phyloP scores from a whole-genome alignment of 345 rosid species.

The Citrus australasica region DNA sequence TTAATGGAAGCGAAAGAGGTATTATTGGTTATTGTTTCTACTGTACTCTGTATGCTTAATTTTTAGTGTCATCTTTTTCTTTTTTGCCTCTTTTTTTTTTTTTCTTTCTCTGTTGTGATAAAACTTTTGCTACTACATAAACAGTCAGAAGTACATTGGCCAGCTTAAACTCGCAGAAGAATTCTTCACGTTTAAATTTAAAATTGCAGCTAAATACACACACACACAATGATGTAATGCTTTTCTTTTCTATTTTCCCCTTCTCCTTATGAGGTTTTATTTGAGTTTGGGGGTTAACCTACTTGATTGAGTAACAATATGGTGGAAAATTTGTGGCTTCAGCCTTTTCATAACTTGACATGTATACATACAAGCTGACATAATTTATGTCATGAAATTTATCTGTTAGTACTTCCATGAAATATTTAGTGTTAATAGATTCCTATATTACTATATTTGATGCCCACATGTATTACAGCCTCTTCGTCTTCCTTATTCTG shows the following conservation, averaged over 20 bases:
- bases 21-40: slow-evolving; percentile 14
- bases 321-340: slow-evolving; percentile 1
- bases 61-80: background rate
- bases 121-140: background rate
- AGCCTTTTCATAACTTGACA: background rate
- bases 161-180: background rate
- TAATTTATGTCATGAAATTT: background rate
- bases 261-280: background rate
- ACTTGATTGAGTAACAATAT: background rate
- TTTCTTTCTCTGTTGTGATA: background rate
- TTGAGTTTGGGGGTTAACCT: background rate
- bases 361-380: background rate
- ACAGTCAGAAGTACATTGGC: background rate
- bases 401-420: background rate
- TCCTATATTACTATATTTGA: slow-evolving; percentile 7
- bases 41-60: slow-evolving; percentile 8
- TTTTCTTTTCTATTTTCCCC: background rate
- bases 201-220: background rate
- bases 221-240: background rate
- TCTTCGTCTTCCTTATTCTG: slow-evolving; percentile 33
- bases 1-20: slow-evolving; percentile 71
- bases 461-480: slow-evolving; percentile 24
- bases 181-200: background rate
- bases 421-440: background rate
- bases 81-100: background rate